These are phyloP conservation scores for Apiotrichum veenhuisii DNA, from an alignment of 1,284 basidiomycete species.

Conservation along the genomic window DNA sequence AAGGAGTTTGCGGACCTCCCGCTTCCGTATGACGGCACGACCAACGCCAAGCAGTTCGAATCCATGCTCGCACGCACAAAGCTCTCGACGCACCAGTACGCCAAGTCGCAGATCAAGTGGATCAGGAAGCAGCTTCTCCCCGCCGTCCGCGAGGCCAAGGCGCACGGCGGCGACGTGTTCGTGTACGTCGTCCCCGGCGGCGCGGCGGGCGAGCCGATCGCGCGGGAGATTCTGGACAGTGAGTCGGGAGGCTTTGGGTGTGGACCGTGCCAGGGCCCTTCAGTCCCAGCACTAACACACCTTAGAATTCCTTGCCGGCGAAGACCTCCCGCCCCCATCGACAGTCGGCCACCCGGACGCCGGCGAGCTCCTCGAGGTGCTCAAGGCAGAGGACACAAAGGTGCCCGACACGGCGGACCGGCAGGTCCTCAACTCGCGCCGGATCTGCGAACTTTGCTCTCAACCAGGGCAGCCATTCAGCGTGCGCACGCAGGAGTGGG, in stretches of 20 bases:
- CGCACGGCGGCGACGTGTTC: conserved; percentile 41
- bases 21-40: conserved; percentile 31
- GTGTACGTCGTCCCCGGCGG: conserved; percentile 55
- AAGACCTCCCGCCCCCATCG: conserved; percentile 59
- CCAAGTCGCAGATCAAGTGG: conserved; percentile 88
- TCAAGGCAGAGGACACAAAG: conserved; percentile 35
- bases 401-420: conserved; percentile 53
- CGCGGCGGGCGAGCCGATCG: conserved; percentile 59
- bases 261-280: too few relatives aligned
- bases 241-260: conserved; percentile 11
- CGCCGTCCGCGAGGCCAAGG: conserved; percentile 59
- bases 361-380: conserved; percentile 54
- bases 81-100: conserved; percentile 81
- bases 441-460: conserved; percentile 71
- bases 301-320: conserved; percentile 60
- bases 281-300: conserved; percentile 3
- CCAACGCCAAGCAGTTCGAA: conserved; percentile 50
- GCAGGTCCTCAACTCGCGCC: conserved; percentile 60
- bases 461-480: conserved; percentile 64
- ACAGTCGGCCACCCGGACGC: conserved; percentile 59
- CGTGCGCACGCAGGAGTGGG: conserved; percentile 67
- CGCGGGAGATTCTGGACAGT: conserved; percentile 57
- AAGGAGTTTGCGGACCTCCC: conserved; percentile 69
- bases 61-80: conserved; percentile 75
- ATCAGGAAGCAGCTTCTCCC: conserved; percentile 86